A percentile compares a stretch with the other conserved stretches of the same genome.
phyloP scores from a whole-genome alignment of 768 basidiomycete genomes.

The Cubamyces sp. region DNA sequence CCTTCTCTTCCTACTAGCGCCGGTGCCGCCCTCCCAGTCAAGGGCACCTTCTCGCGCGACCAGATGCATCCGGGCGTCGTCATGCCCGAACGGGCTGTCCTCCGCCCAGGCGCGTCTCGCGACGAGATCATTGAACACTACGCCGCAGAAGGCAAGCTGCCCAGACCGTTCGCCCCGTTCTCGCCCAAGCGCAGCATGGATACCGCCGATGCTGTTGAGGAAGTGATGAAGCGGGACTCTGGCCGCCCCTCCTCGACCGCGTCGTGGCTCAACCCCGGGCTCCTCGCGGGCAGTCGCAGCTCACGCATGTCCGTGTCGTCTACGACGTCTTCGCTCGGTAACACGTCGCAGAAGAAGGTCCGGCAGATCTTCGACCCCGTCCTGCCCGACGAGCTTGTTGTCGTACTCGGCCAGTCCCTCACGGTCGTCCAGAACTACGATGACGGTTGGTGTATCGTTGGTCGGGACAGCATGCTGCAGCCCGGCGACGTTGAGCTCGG shows the following conservation, averaged over 20 bases:
- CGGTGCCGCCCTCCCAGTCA: slow-evolving; percentile 6
- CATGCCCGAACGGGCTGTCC: slow-evolving; percentile 55
- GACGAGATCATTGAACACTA: slow-evolving; percentile 51
- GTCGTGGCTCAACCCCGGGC: slow-evolving; percentile 25
- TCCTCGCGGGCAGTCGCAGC: slow-evolving; percentile 15
- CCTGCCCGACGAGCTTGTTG: slow-evolving; percentile 72
- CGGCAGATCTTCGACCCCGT: slow-evolving; percentile 69
- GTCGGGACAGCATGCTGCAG: slow-evolving; percentile 47
- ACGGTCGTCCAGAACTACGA: slow-evolving; percentile 70
- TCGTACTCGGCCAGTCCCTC: slow-evolving; percentile 61
- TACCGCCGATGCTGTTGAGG: background rate
- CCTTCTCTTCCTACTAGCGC: background rate
- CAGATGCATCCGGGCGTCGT: slow-evolving; percentile 50
- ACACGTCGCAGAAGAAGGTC: slow-evolving; percentile 45
- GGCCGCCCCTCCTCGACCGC: slow-evolving; percentile 26
- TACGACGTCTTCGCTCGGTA: slow-evolving; percentile 24
- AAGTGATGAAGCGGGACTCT: slow-evolving; percentile 8
- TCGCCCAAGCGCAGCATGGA: slow-evolving; percentile 30
- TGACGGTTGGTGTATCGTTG: slow-evolving; percentile 82
- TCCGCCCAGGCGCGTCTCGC: slow-evolving; percentile 40
- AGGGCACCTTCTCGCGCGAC: slow-evolving; percentile 45
- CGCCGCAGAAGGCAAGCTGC: slow-evolving; percentile 45
- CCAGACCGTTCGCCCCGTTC: slow-evolving; percentile 47
- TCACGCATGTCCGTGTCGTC: slow-evolving; percentile 29
- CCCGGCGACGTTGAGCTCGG: slow-evolving; percentile 62